Conservation (phyloP, 257 asterid species). For the Apocynum venetum region DNA sequence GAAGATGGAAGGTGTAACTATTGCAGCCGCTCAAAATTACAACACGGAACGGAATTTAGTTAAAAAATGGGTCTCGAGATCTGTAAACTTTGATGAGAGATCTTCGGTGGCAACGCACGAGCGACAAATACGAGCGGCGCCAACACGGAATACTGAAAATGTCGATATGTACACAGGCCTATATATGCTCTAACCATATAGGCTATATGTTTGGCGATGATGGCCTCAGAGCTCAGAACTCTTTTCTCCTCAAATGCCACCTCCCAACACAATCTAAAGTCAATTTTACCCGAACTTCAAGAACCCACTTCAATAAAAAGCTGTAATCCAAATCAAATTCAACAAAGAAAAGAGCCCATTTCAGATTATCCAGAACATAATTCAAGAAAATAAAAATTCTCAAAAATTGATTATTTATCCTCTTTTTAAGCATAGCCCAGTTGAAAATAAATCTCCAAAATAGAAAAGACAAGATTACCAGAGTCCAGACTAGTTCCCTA, state of each 20-base stretch:
- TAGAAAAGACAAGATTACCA: neutral
- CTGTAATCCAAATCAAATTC: slow-evolving; percentile 4
- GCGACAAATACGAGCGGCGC: slow-evolving; percentile 66
- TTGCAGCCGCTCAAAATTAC: neutral
- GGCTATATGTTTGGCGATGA: slow-evolving; percentile 18
- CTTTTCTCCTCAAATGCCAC: slow-evolving; percentile 16
- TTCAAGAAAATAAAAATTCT: neutral
- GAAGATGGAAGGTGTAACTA: neutral
- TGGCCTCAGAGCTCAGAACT: slow-evolving; percentile 4
- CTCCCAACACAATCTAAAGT: slow-evolving; percentile 11
- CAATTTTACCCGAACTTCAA: slow-evolving; percentile 38
- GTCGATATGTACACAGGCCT: slow-evolving; percentile 20
- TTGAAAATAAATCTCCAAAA: neutral
- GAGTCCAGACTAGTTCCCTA: neutral
- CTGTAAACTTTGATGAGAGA: slow-evolving; percentile 31
- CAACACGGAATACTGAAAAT: slow-evolving; percentile 27
- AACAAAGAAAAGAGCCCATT: neutral
- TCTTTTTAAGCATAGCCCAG: neutral
- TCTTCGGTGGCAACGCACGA: slow-evolving; percentile 21
- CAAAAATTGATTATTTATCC: neutral
- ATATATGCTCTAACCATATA: slow-evolving; percentile 3
- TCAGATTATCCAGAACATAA: slow-evolving; percentile 1
- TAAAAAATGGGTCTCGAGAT: slow-evolving; percentile 39
- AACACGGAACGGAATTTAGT: neutral
- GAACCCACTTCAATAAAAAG: slow-evolving; percentile 22